Evolutionary conservation across 768 basidiomycete genomes (phyloP), one percentile per base, ranked within the genome.

Genomic region (Pleurotus ostreatus): DNA sequence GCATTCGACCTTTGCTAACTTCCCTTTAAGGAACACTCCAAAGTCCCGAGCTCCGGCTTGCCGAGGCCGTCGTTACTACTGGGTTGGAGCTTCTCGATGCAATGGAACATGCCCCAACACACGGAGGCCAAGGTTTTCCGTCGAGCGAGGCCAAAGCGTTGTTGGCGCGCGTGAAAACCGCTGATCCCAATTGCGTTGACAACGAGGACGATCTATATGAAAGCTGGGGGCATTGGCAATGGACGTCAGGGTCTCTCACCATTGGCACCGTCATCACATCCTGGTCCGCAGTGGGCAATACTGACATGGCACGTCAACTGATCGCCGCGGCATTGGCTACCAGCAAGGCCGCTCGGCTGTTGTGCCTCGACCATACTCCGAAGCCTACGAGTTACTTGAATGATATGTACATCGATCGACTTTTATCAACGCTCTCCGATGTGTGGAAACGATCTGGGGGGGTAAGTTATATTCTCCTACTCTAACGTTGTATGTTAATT

Each of bases 161-260:
- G 16, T 13, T 55, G 40, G 23, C 13, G 5, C 49, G 52, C 5
- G 54, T 64, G 30, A 58, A 62, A 46, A 46, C 13, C 16, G 57
- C 61, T 2, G 61, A 64, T 45, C 63, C 63, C 4, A 55, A 62
- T 39, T 6, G 22, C 2, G 41, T 54, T 9, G 49, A 34, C 15
- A 30, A 23, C 2, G 61, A 61, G 15, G 62, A 64, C 34, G 56
- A 64, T 26, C 57, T 43, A 2, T 49, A 59, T 48, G 16, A 11
- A 38, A 18, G 34, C 7, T 64, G 63, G 63, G 63, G 61, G 5
- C 61, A 62, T 49, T 54, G 30, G 6, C 63, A 64, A 49, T 62
- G 60, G 22, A 62, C 58, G 18, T 57, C 55, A 4, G 58, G 59
- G 4, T 13, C 26, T 22, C 8, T 56, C 23, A 55, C 3, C 8